A percentile compares a stretch with the other conserved stretches of the same genome.
Evolutionary conservation across 768 basidiomycete species (phyloP).

Genomic region (Rickenella mellea): DNA sequence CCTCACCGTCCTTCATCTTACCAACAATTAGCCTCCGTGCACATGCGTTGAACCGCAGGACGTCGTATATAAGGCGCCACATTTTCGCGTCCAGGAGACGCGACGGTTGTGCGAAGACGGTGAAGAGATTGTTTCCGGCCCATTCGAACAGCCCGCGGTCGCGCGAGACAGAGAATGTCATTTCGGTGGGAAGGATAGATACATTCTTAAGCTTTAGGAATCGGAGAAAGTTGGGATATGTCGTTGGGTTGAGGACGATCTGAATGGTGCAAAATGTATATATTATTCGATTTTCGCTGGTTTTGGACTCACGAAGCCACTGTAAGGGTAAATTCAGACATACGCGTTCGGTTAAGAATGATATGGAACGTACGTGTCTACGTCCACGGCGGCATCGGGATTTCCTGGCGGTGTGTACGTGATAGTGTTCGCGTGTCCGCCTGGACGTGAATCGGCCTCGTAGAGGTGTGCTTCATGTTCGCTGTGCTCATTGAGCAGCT

Average conservation of each 20-base stretch:
- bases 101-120: slow-evolving; percentile 58
- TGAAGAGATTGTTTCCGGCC: slow-evolving; percentile 55
- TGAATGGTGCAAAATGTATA: slow-evolving; percentile 14
- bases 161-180: slow-evolving; percentile 73
- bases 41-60: slow-evolving; percentile 65
- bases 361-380: slow-evolving; percentile 55
- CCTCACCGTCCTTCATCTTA: slow-evolving; percentile 15
- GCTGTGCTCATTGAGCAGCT: slow-evolving; percentile 67
- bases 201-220: slow-evolving; percentile 47
- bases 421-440: slow-evolving; percentile 75
- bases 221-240: slow-evolving; percentile 71
- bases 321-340: slow-evolving; percentile 13
- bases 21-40: slow-evolving; percentile 37
- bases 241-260: slow-evolving; percentile 71
- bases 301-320: slow-evolving; percentile 44
- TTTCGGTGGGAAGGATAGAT: slow-evolving; percentile 48
- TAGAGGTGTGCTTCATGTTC: slow-evolving; percentile 70
- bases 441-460: slow-evolving; percentile 56
- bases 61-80: slow-evolving; percentile 67
- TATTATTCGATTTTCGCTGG: neutral
- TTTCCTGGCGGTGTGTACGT: slow-evolving; percentile 33
- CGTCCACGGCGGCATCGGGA: slow-evolving; percentile 33
- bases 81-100: slow-evolving; percentile 55
- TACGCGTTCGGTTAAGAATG: neutral
- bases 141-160: slow-evolving; percentile 66